Evolutionary conservation across 208 protist genomes (phyloP).

Genomic region (Blastocrithidia nonstop): DNA sequence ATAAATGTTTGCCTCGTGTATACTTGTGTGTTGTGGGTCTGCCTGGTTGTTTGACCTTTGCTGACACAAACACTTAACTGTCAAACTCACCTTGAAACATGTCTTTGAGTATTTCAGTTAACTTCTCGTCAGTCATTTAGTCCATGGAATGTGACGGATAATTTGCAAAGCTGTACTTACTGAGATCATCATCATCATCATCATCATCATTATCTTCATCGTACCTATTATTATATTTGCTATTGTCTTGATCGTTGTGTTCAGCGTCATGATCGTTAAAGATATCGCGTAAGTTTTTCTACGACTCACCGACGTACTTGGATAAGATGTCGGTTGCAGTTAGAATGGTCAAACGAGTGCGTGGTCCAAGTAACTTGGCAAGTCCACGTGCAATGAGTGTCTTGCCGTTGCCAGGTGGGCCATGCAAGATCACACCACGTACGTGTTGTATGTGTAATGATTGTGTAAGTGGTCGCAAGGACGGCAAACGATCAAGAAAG

Average conservation of each 20-base stretch:
- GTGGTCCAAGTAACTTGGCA: slow-evolving; percentile 90
- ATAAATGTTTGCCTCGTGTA: neutral
- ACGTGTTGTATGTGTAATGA: slow-evolving; percentile 93
- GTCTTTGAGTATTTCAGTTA: no score
- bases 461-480: slow-evolving; percentile 29
- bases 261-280: slow-evolving; percentile 83
- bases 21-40: neutral
- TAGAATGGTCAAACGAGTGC: slow-evolving; percentile 70
- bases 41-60: neutral
- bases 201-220: slow-evolving; percentile 12
- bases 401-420: slow-evolving; percentile 99
- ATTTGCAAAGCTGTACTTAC: no score
- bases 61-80: neutral
- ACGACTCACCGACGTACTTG: slow-evolving; percentile 98
- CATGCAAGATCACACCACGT: slow-evolving; percentile 96
- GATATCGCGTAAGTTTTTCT: slow-evolving; percentile 98
- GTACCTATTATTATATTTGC: slow-evolving; percentile 10
- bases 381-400: slow-evolving; percentile 99
- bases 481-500: slow-evolving; percentile 94
- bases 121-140: no score
- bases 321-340: slow-evolving; percentile 96
- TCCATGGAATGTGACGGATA: no score
- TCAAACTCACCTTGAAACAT: no score
- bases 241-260: slow-evolving; percentile 51
- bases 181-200: neutral